A percentile compares a stretch with the other conserved stretches of the same genome.
Evolutionary conservation across 2,329 filamentous ascomycete species (phyloP).

Genomic region (Aulographum hederae): DNA sequence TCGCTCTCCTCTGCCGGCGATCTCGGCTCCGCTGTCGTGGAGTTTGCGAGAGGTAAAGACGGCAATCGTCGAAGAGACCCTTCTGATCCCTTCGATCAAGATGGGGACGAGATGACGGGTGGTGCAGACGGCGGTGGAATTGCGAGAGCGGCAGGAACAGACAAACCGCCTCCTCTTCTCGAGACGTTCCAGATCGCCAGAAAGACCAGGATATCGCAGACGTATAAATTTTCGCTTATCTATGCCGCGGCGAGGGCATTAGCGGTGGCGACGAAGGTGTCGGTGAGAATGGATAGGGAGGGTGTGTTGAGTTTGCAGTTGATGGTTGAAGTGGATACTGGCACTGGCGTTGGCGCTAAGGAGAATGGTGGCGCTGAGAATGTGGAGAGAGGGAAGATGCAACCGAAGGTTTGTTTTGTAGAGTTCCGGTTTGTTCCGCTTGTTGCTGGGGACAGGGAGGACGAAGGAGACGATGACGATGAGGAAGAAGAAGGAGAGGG

Average conservation of each 20-base stretch:
- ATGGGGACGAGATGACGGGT: too few species aligned
- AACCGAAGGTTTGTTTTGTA: conserved; percentile 44
- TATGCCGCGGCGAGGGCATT: conserved; percentile 83
- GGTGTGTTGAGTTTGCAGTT: conserved; percentile 91
- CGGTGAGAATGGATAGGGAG: conserved; percentile 69
- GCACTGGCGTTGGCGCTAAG: conserved; percentile 5
- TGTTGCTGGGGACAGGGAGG: conserved; percentile 34
- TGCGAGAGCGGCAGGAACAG: too few species aligned
- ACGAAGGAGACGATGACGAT: conserved; percentile 10
- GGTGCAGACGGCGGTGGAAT: too few species aligned
- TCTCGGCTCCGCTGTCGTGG: conserved; percentile 40
- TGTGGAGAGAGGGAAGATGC: too few species aligned
- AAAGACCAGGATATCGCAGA: conserved; percentile 42
- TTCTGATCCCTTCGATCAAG: too few species aligned
- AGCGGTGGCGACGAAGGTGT: conserved; percentile 82
- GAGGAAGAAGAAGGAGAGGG: conserved; percentile 5
- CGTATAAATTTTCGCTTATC: conserved; percentile 75
- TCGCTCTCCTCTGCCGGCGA: conserved; percentile 48
- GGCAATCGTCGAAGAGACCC: background rate
- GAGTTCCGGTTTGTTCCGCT: conserved; percentile 72
- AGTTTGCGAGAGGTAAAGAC: conserved; percentile 22
- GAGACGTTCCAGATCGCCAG: conserved; percentile 51
- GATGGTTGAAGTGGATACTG: conserved; percentile 56
- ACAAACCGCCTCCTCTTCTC: too few species aligned
- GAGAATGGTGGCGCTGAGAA: too few species aligned